These are phyloP conservation scores for Aspergillus bombycis DNA, from an alignment of 2,329 filamentous ascomycete species.

Conservation along the genomic window DNA sequence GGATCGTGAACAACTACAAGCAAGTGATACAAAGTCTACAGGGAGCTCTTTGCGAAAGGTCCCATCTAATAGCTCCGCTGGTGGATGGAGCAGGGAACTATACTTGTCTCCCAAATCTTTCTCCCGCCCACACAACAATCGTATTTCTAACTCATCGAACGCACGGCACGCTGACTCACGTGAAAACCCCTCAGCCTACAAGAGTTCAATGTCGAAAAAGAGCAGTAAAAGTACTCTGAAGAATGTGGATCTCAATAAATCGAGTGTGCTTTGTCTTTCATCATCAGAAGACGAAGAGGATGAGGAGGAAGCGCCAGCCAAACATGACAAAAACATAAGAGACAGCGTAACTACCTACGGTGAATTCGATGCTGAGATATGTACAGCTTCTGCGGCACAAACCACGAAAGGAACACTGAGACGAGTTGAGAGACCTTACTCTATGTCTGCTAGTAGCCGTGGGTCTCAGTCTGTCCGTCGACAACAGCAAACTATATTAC, in stretches of 20 bases:
- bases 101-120: conserved; percentile 29
- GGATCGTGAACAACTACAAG: conserved; percentile 27
- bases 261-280: conserved; percentile 52
- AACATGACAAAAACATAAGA: conserved; percentile 28
- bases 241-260: conserved; percentile 46
- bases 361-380: conserved; percentile 48
- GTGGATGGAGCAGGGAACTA: conserved; percentile 28
- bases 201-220: conserved; percentile 37
- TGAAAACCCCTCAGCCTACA: conserved; percentile 21
- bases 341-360: conserved; percentile 45
- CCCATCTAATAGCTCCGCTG: conserved; percentile 28
- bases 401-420: conserved; percentile 33
- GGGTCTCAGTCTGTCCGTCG: conserved; percentile 28
- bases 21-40: conserved; percentile 22
- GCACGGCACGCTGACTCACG: conserved; percentile 21
- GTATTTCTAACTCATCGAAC: conserved; percentile 21
- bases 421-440: conserved; percentile 32
- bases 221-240: conserved; percentile 43
- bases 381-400: conserved; percentile 44
- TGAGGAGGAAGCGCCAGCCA: conserved; percentile 29
- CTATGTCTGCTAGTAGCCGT: conserved; percentile 29
- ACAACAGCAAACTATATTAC: conserved; percentile 18
- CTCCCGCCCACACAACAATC: conserved; percentile 17
- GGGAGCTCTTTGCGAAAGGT: conserved; percentile 21
- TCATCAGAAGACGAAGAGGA: conserved; percentile 53